A percentile compares a stretch with the other conserved stretches of the same genome.
phyloP scores from a whole-genome alignment of 169 alveolate genomes.

The Cryptosporidium tyzzeri region DNA sequence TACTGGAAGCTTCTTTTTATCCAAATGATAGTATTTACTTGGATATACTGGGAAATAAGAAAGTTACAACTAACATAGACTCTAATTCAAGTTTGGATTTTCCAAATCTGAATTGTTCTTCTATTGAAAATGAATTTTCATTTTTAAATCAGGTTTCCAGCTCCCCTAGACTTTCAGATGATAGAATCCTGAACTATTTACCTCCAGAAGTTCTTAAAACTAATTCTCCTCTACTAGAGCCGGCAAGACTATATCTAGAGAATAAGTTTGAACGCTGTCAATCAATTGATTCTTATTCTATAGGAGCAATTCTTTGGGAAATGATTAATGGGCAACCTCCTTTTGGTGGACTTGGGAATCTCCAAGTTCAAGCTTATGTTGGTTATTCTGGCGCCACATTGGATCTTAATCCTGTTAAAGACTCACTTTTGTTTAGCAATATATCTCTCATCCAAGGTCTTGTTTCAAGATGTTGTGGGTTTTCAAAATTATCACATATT shows the following conservation, averaged over 20 bases:
- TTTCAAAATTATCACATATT: neutral
- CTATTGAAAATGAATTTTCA: slow-evolving; percentile 1
- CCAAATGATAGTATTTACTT: neutral
- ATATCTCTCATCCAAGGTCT: slow-evolving; percentile 1
- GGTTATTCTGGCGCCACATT: slow-evolving; percentile 41
- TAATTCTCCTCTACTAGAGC: slow-evolving; percentile 30
- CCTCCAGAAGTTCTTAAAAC: slow-evolving; percentile 46
- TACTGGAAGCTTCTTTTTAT: slow-evolving; percentile 63
- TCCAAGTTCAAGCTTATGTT: slow-evolving; percentile 57
- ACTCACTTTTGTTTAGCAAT: neutral
- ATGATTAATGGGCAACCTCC: slow-evolving; percentile 71
- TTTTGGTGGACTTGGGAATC: slow-evolving; percentile 53
- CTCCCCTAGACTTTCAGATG: slow-evolving; percentile 42
- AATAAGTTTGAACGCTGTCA: slow-evolving; percentile 21
- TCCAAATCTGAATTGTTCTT: neutral
- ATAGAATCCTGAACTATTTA: slow-evolving; percentile 22
- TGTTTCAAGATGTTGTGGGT: slow-evolving; percentile 43
- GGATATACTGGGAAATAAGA: neutral
- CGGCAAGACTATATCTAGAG: slow-evolving; percentile 39
- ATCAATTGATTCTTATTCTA: slow-evolving; percentile 38
- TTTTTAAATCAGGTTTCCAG: neutral
- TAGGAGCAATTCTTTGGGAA: slow-evolving; percentile 61
- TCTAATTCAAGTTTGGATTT: neutral
- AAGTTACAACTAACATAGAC: neutral
- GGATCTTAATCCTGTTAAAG: slow-evolving; percentile 7